A percentile compares a stretch with the other conserved stretches of the same genome.
Evolutionary conservation across 208 protist species (phyloP).

Genomic region (Leishmania gerbilli): DNA sequence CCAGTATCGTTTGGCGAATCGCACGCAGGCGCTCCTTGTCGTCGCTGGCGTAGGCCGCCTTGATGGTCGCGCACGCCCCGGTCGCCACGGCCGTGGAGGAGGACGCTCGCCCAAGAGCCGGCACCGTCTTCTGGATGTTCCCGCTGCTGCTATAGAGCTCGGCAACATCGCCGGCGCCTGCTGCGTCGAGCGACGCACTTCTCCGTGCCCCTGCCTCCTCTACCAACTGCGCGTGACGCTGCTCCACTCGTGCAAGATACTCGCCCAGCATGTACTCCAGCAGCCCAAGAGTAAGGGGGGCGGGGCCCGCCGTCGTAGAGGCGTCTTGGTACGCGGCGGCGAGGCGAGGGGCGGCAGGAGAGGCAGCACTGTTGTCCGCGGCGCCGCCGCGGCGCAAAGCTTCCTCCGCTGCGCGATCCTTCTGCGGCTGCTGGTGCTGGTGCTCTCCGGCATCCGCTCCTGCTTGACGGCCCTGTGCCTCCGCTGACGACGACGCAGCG

Average conservation of each 20-base stretch:
- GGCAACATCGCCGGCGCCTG: background rate
- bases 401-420: background rate
- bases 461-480: background rate
- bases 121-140: background rate
- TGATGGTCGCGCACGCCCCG: slow-evolving; percentile 28
- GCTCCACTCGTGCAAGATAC: slow-evolving; percentile 35
- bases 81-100: slow-evolving; percentile 3
- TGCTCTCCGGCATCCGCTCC: background rate
- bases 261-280: slow-evolving; percentile 30
- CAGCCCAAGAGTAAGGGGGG: slow-evolving; percentile 27
- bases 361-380: background rate
- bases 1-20: slow-evolving; percentile 29
- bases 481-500: background rate
- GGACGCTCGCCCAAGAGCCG: background rate
- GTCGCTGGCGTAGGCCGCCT: slow-evolving; percentile 17
- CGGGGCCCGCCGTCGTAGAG: slow-evolving; percentile 1
- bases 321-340: background rate
- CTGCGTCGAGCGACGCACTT: background rate
- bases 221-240: slow-evolving; percentile 20
- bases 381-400: background rate
- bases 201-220: background rate
- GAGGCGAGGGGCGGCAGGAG: background rate
- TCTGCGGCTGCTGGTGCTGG: slow-evolving; percentile 11
- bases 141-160: background rate
- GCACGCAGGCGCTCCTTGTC: slow-evolving; percentile 20